Base-by-base conservation (phyloP, 2,329 filamentous ascomycete genomes). In the Penicillium hordei region DNA sequence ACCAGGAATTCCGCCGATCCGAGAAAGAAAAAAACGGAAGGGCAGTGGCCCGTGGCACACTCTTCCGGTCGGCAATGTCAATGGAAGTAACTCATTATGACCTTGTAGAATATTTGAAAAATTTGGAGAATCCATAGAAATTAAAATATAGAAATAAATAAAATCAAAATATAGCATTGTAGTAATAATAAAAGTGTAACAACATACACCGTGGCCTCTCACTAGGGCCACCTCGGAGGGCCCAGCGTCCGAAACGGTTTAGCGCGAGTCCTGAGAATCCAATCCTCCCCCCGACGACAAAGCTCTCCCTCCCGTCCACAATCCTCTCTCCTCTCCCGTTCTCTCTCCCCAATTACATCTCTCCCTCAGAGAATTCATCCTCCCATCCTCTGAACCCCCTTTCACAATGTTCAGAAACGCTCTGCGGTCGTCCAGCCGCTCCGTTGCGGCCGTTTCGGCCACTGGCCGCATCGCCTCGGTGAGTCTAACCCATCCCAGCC, bases 331-430 rank as follows among this genome's bases (percentile, higher is more conserved):
- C 68, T 70, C 70, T 72, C 67, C 69, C 60, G 69, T 68, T 67
- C 70, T 67, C 67, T 66, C 67, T 69, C 69, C 69, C 70, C 73
- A 75, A 75, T 75, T 75, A 71, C 69, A 70, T 74, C 72, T 75
- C 72, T 75, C 64, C 64, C 70, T 70, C 69, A 74, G 71, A 72
- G 71, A 72, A 73, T 72, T 68, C 68, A 69, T 71, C 76, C 75
- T 78, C 73, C 69, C 68, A 74, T 71, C 69, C 73, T 74, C 72
- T 73, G 70, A 72, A 75, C 74, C 69, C 68, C 67, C 64, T 66
- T 64, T 79, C 78, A 85, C 80, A 83, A 97, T 97, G 93, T 96
- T 97, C 87, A 91, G 93, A 84, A 96, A 90, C 88, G 93, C 93
- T 85, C 86, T 97, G 83, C 88, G 93, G 85, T 92, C 96, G 86